phyloP scores from a whole-genome alignment of 768 basidiomycete species.

The Pleurotus tuoliensis region DNA sequence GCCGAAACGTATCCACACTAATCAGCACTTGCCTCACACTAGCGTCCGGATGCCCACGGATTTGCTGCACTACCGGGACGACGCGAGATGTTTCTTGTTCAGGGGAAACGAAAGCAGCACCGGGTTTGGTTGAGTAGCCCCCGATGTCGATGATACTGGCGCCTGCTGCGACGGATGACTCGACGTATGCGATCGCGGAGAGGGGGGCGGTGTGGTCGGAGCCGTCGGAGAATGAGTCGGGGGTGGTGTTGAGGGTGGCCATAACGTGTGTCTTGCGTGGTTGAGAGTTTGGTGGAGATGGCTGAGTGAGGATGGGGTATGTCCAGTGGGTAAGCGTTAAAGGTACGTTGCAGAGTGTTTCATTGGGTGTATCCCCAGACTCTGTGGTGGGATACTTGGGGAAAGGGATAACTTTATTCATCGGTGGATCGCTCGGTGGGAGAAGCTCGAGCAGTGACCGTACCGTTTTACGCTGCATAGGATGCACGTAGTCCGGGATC shows the following conservation, averaged over 20 bases:
- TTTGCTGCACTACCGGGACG: slow-evolving; percentile 60
- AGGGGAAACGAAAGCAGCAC: slow-evolving; percentile 57
- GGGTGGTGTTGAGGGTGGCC: slow-evolving; percentile 91
- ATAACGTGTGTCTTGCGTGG: slow-evolving; percentile 64
- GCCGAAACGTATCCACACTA: slow-evolving; percentile 89
- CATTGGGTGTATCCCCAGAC: slow-evolving; percentile 18
- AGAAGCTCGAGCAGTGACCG: slow-evolving; percentile 41
- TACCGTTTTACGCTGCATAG: slow-evolving; percentile 45
- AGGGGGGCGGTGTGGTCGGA: slow-evolving; percentile 48
- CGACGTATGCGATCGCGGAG: slow-evolving; percentile 51
- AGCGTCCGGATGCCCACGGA: slow-evolving; percentile 33
- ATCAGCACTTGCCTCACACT: slow-evolving; percentile 41
- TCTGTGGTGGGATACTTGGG: slow-evolving; percentile 43
- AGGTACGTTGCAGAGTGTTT: slow-evolving; percentile 29
- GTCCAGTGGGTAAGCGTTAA: slow-evolving; percentile 50
- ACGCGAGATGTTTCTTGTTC: slow-evolving; percentile 75
- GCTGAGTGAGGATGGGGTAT: slow-evolving; percentile 24
- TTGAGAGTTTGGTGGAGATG: not conserved
- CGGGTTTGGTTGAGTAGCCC: slow-evolving; percentile 89
- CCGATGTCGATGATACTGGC: slow-evolving; percentile 88
- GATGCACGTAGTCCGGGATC: slow-evolving; percentile 72
- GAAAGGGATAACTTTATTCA: slow-evolving; percentile 76
- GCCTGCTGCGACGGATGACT: slow-evolving; percentile 45
- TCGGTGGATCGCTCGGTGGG: slow-evolving; percentile 34
- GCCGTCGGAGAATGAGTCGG: slow-evolving; percentile 96